Base-by-base conservation (phyloP, 257 asterid species). In the Paulownia fortunei region DNA sequence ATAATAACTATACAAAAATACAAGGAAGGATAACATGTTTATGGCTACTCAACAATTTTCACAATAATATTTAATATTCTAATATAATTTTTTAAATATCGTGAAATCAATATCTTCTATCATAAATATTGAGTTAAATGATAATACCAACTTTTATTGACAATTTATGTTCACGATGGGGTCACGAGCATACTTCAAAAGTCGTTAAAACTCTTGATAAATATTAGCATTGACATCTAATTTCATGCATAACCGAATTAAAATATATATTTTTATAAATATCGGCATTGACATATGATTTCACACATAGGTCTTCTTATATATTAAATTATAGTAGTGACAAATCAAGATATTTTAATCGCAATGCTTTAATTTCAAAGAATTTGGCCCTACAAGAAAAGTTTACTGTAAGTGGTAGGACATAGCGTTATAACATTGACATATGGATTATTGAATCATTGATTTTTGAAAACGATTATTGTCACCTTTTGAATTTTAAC, bases 311-410 rank as follows among this genome's bases (percentile, higher is more conserved):
- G n/a, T n/a, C n/a, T n/a, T n/a, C n/a, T n/a, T n/a, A n/a, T n/a
- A n/a, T n/a, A n/a, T n/a, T n/a, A n/a, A n/a, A n/a, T n/a, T n/a
- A n/a, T n/a, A 41, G 2, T 3, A 7, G 13, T 10, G 12, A 41
- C 10, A 41, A 41, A 8, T 41, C 47, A 49, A 49, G 21, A 5
- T 49, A 49, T 49, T 49, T 41, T 41, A 2, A 41, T 7, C 9
- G 47, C 15, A 15, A 73, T 41, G 10, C 47, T n/a, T 76, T 37
- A 51, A 72, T 72, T 52, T 63, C 74, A 63, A 72, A 72, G 75
- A 63, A 63, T n/a, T 79, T 72, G 83, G 72, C 75, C 26, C 52
- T 12, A 12, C 24, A 46, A 19, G 52, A 44, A 13, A 59, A 4
- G 62, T 1, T 46, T 30, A 21, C 42, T 58, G 7, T 34, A 56